These are phyloP conservation scores for Suillus subaureus DNA, from an alignment of 768 basidiomycete genomes.

Conservation along the genomic window DNA sequence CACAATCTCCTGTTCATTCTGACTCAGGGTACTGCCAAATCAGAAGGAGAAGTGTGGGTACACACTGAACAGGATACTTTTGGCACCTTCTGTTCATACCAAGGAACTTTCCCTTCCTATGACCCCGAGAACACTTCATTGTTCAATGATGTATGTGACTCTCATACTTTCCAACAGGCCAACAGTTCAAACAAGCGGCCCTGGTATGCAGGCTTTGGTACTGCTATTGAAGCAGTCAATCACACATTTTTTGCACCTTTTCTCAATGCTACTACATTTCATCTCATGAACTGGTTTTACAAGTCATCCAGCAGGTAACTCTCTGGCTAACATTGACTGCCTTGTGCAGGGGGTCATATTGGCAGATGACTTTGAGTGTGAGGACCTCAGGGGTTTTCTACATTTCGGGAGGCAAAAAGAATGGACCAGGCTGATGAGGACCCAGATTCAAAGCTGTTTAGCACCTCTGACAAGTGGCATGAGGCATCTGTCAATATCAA, in stretches of 20 bases:
- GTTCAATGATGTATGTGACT: background rate
- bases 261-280: too few species aligned
- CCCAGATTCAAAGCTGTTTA: background rate
- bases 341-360: too few species aligned
- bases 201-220: background rate
- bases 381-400: conserved; percentile 25
- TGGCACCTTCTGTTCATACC: background rate
- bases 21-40: too few species aligned
- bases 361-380: background rate
- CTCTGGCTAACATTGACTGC: too few species aligned
- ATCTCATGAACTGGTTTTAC: too few species aligned
- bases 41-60: conserved; percentile 17
- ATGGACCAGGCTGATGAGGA: background rate
- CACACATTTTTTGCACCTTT: too few species aligned
- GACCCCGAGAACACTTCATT: background rate
- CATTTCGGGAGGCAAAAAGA: background rate
- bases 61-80: conserved; percentile 21
- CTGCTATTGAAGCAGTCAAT: background rate
- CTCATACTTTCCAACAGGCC: background rate
- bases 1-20: too few species aligned
- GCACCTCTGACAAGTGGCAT: conserved; percentile 11
- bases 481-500: conserved; percentile 15
- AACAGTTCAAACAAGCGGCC: conserved; percentile 15
- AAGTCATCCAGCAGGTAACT: too few species aligned
- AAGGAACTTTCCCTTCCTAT: background rate